Percentiles rank a stretch among this genome's conserved stretches.
phyloP scores from a whole-genome alignment of 306 rosid species.

The Betula pendula region DNA sequence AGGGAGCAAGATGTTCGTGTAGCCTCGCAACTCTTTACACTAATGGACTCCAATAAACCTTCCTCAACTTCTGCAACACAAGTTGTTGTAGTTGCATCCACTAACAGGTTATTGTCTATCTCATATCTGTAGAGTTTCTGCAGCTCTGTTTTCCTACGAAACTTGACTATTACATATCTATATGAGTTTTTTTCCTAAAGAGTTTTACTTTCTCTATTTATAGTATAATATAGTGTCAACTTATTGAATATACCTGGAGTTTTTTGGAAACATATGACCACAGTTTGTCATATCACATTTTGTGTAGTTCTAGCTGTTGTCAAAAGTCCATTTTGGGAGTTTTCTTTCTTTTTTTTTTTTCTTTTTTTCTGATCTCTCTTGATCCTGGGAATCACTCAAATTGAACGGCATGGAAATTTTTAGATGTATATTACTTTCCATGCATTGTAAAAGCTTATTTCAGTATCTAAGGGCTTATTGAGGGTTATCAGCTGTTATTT shows the following conservation, averaged over 20 bases:
- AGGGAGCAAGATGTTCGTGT: slow-evolving; percentile 80
- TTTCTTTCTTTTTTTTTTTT: neutral
- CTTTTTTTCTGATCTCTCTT: neutral
- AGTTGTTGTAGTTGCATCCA: slow-evolving; percentile 84
- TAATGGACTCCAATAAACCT: slow-evolving; percentile 73
- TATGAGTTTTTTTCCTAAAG: neutral
- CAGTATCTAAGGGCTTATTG: slow-evolving; percentile 5
- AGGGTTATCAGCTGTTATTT: neutral
- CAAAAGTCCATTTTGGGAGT: neutral
- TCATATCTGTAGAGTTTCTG: neutral
- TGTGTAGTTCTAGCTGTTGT: neutral
- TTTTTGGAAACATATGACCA: neutral
- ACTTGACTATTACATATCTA: neutral
- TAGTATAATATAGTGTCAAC: neutral
- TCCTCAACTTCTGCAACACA: slow-evolving; percentile 48
- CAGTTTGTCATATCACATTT: neutral
- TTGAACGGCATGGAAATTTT: neutral
- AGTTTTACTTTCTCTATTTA: neutral
- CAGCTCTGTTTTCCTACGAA: neutral
- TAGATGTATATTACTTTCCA: neutral
- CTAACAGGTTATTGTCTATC: slow-evolving; percentile 63
- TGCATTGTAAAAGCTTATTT: neutral
- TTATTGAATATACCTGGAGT: neutral
- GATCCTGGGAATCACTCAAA: too few relatives aligned
- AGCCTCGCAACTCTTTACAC: slow-evolving; percentile 65